Evolutionary conservation across 805 yeast species (phyloP).

Genomic region (Candida khao-thaluensis): DNA sequence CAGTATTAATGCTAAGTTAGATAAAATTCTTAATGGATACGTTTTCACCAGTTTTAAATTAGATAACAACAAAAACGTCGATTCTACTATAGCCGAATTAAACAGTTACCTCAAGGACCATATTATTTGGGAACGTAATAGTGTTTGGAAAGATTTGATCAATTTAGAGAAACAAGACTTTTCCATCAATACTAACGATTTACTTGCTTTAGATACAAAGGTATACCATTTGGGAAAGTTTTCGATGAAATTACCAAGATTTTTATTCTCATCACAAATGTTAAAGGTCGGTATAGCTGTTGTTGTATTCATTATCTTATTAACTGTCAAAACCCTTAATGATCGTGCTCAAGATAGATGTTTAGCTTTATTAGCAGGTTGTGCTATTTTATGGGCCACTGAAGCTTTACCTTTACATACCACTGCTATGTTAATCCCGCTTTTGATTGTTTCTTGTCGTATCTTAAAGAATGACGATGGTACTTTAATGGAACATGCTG

Average conservation of each 20-base stretch:
- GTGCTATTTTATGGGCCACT: slow-evolving; percentile 51
- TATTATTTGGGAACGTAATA: slow-evolving; percentile 95
- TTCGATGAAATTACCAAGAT: slow-evolving; percentile 42
- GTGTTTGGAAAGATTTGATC: slow-evolving; percentile 97
- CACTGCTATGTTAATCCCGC: slow-evolving; percentile 50
- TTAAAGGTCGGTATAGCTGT: slow-evolving; percentile 49
- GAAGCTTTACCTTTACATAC: slow-evolving; percentile 51
- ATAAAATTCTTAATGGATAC: slow-evolving; percentile 52
- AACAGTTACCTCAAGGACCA: slow-evolving; percentile 74
- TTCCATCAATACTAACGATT: slow-evolving; percentile 18
- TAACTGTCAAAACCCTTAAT: slow-evolving; percentile 58
- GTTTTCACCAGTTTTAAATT: slow-evolving; percentile 42
- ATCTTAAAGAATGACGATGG: slow-evolving; percentile 48
- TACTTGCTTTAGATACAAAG: slow-evolving; percentile 22
- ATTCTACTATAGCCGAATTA: slow-evolving; percentile 44
- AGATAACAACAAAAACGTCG: slow-evolving; percentile 48
- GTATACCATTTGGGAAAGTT: slow-evolving; percentile 18
- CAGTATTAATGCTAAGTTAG: slow-evolving; percentile 50
- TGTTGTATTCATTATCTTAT: slow-evolving; percentile 50
- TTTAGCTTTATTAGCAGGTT: slow-evolving; percentile 62
- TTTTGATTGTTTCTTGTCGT: slow-evolving; percentile 45
- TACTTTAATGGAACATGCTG: slow-evolving; percentile 54
- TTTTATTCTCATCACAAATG: slow-evolving; percentile 47
- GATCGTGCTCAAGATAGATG: slow-evolving; percentile 68
- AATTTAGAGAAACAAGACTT: slow-evolving; percentile 51